Evolutionary conservation across 371 early-diverging fungal genomes (phyloP).

Genomic region (Mucor racemosus): DNA sequence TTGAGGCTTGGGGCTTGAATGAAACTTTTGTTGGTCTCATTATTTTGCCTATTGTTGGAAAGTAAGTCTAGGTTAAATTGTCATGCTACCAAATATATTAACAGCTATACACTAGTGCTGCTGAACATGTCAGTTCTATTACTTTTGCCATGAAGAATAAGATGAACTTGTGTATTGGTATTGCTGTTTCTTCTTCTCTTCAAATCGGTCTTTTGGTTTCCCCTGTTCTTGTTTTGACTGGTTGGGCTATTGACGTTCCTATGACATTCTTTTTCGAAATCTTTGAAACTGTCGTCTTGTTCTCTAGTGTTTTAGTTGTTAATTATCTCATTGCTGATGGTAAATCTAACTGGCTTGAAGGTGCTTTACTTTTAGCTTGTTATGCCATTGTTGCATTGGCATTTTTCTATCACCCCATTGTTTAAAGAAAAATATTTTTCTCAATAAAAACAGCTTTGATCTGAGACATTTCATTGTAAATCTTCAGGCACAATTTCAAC

Average conservation of each 20-base stretch:
- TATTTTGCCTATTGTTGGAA: conserved; percentile 85
- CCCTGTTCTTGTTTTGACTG: conserved; percentile 82
- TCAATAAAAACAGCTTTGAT: too few relatives aligned
- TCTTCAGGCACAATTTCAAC: too few relatives aligned
- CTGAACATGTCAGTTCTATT: conserved; percentile 81
- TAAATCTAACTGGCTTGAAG: conserved; percentile 85
- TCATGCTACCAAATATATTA: not conserved
- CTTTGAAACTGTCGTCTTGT: conserved; percentile 84
- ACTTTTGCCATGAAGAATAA: conserved; percentile 85
- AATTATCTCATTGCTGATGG: conserved; percentile 81
- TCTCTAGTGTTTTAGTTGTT: conserved; percentile 82
- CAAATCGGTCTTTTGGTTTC: conserved; percentile 90
- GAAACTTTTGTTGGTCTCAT: conserved; percentile 89
- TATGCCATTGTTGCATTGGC: conserved; percentile 80
- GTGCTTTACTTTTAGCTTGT: conserved; percentile 71
- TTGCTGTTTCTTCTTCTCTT: conserved; percentile 87
- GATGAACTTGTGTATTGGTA: conserved; percentile 87
- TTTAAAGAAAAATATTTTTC: conserved; percentile 1
- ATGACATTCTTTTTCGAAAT: conserved; percentile 83
- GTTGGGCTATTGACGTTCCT: conserved; percentile 81
- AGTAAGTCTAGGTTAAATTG: conserved; percentile 19
- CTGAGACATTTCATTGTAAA: too few relatives aligned
- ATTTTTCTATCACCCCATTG: conserved; percentile 66
- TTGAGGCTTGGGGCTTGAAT: conserved; percentile 65
- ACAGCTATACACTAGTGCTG: conserved; percentile 29